These are phyloP conservation scores for Agaricus blazei DNA, from an alignment of 768 basidiomycete species.

Conservation along the genomic window DNA sequence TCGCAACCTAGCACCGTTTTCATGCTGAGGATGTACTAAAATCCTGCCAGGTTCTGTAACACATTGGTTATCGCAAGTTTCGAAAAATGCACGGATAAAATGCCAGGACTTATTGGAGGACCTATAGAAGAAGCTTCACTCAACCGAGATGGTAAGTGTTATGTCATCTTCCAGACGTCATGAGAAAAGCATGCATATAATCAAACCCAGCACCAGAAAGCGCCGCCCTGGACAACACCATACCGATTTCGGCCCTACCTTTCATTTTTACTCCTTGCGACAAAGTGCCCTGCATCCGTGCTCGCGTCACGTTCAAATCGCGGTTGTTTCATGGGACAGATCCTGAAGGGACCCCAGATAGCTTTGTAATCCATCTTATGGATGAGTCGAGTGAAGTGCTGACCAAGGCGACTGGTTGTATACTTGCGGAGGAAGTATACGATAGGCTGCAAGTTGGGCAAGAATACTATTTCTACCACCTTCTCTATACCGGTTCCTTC, in stretches of 20 bases:
- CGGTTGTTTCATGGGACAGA: background rate
- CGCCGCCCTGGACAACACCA: background rate
- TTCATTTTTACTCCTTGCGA: too few species aligned
- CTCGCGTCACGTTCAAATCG: constrained; percentile 6
- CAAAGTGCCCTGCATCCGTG: background rate
- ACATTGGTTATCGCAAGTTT: background rate
- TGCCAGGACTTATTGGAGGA: background rate
- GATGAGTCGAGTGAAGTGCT: constrained; percentile 92
- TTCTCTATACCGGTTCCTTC: background rate
- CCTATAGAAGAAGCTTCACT: background rate
- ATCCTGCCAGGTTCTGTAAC: background rate
- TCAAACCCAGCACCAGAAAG: too few species aligned
- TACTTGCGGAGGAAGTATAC: constrained; percentile 75
- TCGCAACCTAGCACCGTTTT: background rate
- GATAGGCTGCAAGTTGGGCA: constrained; percentile 84
- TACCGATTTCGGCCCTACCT: background rate
- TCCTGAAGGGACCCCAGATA: too few species aligned
- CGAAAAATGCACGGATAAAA: background rate
- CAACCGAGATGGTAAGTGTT: background rate
- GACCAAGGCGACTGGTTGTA: constrained; percentile 79
- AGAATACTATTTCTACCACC: constrained; percentile 78
- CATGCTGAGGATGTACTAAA: too few species aligned
- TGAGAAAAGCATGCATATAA: background rate
- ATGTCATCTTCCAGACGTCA: background rate
- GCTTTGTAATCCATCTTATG: constrained; percentile 45